Evolutionary conservation across 148 eudicot genomes (phyloP).

Genomic region (Selenicereus undatus): DNA sequence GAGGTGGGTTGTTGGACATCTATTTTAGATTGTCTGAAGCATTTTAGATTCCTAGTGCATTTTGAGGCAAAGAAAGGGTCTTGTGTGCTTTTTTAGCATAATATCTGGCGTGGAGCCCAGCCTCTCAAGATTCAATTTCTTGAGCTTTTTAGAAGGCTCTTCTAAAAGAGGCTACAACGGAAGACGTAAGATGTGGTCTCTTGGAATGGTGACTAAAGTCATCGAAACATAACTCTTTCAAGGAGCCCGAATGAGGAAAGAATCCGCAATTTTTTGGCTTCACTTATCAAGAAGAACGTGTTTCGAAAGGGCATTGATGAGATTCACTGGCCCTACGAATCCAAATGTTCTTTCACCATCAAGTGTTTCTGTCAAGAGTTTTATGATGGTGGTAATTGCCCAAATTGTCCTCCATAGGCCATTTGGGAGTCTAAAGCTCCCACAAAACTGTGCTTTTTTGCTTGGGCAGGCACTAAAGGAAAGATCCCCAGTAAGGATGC

Average conservation of each 20-base stretch:
- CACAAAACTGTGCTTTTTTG: not conserved
- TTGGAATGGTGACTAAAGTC: not conserved
- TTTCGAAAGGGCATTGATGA: not conserved
- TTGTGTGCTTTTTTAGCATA: too few relatives aligned
- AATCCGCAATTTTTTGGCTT: too few relatives aligned
- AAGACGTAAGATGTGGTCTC: not conserved
- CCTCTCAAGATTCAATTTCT: too few relatives aligned
- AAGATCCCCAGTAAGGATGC: not conserved
- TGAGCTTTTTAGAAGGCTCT: not conserved
- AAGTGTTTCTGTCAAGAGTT: not conserved
- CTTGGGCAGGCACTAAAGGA: not conserved
- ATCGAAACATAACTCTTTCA: not conserved
- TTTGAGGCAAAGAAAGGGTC: not conserved
- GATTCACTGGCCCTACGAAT: not conserved
- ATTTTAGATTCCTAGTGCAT: not conserved
- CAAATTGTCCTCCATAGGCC: not conserved
- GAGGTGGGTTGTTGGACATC: not conserved
- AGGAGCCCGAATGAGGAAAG: not conserved
- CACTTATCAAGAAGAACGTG: too few relatives aligned
- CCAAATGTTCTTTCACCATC: not conserved
- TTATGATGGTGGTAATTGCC: not conserved
- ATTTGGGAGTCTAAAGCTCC: not conserved
- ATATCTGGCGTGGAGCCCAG: too few relatives aligned
- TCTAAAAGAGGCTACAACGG: not conserved
- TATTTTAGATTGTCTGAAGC: not conserved